A percentile compares a stretch with the other conserved stretches of the same genome.
Evolutionary conservation across 2,329 filamentous ascomycete species (phyloP).

Genomic region (Fusarium sp.): DNA sequence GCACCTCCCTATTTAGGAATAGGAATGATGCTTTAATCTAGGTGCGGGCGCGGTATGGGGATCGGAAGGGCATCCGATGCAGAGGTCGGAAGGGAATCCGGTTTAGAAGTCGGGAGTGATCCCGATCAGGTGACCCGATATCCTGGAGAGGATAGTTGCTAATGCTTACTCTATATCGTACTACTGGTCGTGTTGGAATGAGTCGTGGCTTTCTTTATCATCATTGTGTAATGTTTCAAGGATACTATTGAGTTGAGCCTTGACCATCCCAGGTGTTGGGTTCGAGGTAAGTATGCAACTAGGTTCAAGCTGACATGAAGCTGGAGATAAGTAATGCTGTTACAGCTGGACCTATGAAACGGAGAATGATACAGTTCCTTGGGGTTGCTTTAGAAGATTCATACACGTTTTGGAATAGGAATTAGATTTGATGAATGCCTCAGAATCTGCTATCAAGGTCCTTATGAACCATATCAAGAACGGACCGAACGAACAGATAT

Average conservation of each 20-base stretch:
- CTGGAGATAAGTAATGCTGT: background rate
- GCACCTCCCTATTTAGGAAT: constrained; percentile 11
- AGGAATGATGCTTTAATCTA: background rate
- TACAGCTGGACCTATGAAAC: background rate
- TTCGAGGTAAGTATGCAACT: background rate
- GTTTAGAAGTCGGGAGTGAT: background rate
- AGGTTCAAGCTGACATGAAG: background rate
- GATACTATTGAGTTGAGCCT: background rate
- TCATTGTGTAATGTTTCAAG: background rate
- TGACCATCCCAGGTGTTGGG: background rate
- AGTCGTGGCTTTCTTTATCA: background rate
- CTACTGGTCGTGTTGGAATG: background rate
- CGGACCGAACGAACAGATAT: background rate
- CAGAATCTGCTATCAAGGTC: background rate
- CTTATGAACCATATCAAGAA: background rate
- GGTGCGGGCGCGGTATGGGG: background rate
- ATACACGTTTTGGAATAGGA: background rate
- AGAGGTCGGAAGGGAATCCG: background rate
- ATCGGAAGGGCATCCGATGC: background rate
- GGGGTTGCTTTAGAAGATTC: too few relatives aligned
- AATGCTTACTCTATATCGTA: background rate
- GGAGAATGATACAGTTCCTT: too few relatives aligned
- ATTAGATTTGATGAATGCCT: too few relatives aligned
- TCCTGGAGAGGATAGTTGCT: background rate
- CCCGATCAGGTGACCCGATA: constrained; percentile 20